A percentile compares a stretch with the other conserved stretches of the same genome.
These are phyloP conservation scores for Fusarium sp. DNA, from an alignment of 2,329 filamentous ascomycete species.

Conservation along the genomic window DNA sequence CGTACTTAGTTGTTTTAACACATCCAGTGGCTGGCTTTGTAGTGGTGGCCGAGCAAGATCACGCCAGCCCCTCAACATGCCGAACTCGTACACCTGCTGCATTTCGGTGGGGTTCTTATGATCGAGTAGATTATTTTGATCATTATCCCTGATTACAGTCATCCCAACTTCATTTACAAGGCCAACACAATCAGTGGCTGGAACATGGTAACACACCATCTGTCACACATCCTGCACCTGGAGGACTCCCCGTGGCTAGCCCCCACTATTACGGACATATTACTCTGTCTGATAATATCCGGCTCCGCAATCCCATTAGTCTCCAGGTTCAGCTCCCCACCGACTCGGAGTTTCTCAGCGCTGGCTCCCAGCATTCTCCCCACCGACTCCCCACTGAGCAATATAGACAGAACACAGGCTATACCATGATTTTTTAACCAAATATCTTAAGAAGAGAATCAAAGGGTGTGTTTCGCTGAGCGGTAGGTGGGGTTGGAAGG, in stretches of 20 bases:
- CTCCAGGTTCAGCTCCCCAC: conserved; percentile 5
- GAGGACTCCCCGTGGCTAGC: background rate
- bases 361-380: conserved; percentile 4
- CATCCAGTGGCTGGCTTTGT: conserved; percentile 1
- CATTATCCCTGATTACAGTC: background rate
- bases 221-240: background rate
- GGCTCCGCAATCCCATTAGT: background rate
- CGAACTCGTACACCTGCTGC: background rate
- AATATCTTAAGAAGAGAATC: background rate
- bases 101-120: conserved; percentile 10
- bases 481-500: conserved; percentile 1
- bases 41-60: background rate
- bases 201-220: background rate
- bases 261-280: background rate
- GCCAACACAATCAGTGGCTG: background rate
- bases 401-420: background rate
- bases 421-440: background rate
- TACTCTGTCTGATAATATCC: background rate
- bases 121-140: background rate
- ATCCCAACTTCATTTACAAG: background rate
- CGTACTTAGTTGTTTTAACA: conserved; percentile 11
- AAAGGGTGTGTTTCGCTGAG: background rate
- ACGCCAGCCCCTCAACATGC: background rate
- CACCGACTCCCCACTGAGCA: conserved; percentile 13
- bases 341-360: background rate